Base-by-base conservation (phyloP, 495 filamentous ascomycete species). In the Staphylotrichum longicolle region DNA sequence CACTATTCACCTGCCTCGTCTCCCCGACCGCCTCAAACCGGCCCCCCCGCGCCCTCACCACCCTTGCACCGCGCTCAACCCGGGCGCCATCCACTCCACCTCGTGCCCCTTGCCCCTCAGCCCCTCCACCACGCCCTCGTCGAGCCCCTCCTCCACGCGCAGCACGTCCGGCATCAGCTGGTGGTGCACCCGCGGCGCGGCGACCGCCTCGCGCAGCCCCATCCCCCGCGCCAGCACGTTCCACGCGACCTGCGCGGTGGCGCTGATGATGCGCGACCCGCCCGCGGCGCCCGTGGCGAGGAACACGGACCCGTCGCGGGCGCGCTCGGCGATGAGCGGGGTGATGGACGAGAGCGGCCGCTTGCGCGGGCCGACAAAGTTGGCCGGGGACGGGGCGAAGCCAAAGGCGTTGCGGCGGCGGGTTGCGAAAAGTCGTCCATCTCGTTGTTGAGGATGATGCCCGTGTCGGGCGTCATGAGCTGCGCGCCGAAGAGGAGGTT, bases 381-480 rank as follows among this genome's bases (percentile, higher is more conserved):
- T 96, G 15, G 85, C 79, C 0, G 86, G 85, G 1, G 87, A 89
- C 8, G 91, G 92, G 34, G 87, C 75, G 70, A 88, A 96, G 50
- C 91, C 91, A 62, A 96, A 97, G 6, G 85, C 82, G 74, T 96
- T 96, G 14, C 78, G 82, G 1, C 78, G 77, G 14, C 83, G 3
- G 91, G 91, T 55, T 92, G 89, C n/a, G 84, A 88, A 77, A 93
- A 93, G 82, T 89, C 90, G 69, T 96, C 89, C 92, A 96, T 96
- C 70, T 96, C 90, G 68, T 96, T 86, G 72, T 97, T 97, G 27
- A 41, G 56, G 51, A 96, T 89, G 53, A 96, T 83, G 11, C 83
- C 83, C 0, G 91, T 94, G 66, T 91, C 86, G 0, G 91, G 91
- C 1, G 91, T 86, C 75, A 96, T 84, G 41, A 96, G 64, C 34